phyloP scores from a whole-genome alignment of 164 flowering plant species.

The Paratinospora sagittata region DNA sequence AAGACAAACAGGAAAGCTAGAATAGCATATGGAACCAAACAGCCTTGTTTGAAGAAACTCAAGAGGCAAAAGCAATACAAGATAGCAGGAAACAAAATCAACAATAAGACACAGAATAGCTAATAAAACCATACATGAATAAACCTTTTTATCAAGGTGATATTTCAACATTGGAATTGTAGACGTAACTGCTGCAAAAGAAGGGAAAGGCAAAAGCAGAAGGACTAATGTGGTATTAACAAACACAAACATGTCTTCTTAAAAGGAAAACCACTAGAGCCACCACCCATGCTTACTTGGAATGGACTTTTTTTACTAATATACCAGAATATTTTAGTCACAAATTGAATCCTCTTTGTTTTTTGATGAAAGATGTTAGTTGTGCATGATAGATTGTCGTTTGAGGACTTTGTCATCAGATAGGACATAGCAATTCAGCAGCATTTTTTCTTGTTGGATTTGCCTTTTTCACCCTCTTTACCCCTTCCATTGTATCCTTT shows the following conservation, averaged over 20 bases:
- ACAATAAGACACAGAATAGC: not conserved
- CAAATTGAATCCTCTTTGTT: too few relatives aligned
- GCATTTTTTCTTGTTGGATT: too few relatives aligned
- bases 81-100: not conserved
- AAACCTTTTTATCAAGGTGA: not conserved
- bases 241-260: not conserved
- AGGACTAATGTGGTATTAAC: not conserved
- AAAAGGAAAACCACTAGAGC: not conserved
- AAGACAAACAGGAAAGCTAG: conserved; percentile 9
- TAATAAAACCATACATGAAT: not conserved
- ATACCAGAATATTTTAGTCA: too few relatives aligned
- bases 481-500: too few relatives aligned
- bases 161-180: not conserved
- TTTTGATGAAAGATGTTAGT: too few relatives aligned
- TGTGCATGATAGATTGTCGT: not conserved
- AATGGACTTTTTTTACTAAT: not conserved
- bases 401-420: too few relatives aligned
- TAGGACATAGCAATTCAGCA: too few relatives aligned
- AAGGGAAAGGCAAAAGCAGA: too few relatives aligned
- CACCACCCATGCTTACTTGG: not conserved
- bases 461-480: too few relatives aligned
- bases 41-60: too few relatives aligned
- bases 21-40: not conserved
- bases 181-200: not conserved
- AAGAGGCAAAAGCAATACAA: too few relatives aligned